Conservation (phyloP, 2,329 filamentous ascomycete species). For the Ophiostoma himal-ulmi region DNA sequence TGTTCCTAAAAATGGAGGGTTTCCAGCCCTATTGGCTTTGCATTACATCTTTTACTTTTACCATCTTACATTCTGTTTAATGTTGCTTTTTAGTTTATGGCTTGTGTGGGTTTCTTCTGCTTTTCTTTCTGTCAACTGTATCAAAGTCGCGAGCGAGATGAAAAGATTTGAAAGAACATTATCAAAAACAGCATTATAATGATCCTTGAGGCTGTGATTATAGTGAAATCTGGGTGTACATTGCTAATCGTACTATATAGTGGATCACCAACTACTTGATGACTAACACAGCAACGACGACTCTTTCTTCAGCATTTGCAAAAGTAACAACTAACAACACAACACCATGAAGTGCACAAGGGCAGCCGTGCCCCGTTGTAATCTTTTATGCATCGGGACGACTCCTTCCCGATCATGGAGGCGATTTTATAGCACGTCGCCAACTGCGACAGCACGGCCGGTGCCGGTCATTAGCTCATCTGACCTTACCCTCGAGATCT, state of each 20-base stretch:
- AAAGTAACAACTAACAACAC: neutral
- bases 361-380: neutral
- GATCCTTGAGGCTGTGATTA: neutral
- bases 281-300: neutral
- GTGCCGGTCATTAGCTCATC: slow-evolving; percentile 12
- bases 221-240: neutral
- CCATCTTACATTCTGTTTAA: slow-evolving; percentile 1
- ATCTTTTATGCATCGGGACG: neutral
- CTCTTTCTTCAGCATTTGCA: neutral
- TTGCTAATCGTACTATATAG: neutral
- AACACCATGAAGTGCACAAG: neutral
- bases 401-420: neutral
- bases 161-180: neutral
- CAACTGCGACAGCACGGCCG: neutral
- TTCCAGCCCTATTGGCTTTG: slow-evolving; percentile 4
- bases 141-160: neutral
- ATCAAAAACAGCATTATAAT: neutral
- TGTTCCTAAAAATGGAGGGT: slow-evolving; percentile 5
- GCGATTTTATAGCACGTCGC: neutral
- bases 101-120: neutral
- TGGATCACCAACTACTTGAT: neutral
- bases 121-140: neutral
- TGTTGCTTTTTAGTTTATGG: neutral
- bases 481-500: slow-evolving; percentile 37
- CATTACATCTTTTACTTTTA: neutral